These are phyloP conservation scores for Diaporthe velutina DNA, from an alignment of 2,329 filamentous ascomycete genomes.

Conservation along the genomic window DNA sequence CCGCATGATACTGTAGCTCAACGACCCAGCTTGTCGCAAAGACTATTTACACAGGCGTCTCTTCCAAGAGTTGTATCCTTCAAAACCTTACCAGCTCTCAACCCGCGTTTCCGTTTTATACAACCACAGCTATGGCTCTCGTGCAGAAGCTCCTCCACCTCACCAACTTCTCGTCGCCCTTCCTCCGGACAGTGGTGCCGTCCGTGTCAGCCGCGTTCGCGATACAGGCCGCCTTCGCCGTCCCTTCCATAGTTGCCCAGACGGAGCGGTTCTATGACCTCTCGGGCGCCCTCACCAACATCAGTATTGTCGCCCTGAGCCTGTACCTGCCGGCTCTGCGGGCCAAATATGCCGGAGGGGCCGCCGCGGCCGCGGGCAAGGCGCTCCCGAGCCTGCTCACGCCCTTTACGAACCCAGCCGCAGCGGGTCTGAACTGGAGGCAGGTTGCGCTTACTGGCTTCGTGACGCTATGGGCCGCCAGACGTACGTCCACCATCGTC, in stretches of 20 bases:
- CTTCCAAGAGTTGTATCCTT: background rate
- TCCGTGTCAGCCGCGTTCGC: conserved; percentile 72
- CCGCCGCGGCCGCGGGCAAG: conserved; percentile 43
- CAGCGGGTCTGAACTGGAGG: conserved; percentile 70
- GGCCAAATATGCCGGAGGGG: conserved; percentile 61
- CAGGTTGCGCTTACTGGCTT: conserved; percentile 56
- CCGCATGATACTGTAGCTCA: background rate
- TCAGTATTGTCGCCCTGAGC: conserved; percentile 73
- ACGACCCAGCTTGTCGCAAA: background rate
- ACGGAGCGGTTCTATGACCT: conserved; percentile 78
- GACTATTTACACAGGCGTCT: background rate
- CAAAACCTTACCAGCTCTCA: background rate
- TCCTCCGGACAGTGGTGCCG: conserved; percentile 73
- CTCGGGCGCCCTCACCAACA: conserved; percentile 75
- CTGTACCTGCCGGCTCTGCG: conserved; percentile 72
- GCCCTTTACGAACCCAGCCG: conserved; percentile 56
- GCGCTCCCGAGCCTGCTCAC: conserved; percentile 61
- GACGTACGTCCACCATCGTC: conserved; percentile 61
- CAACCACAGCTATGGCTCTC: conserved; percentile 48
- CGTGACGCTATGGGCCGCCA: conserved; percentile 68
- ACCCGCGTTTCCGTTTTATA: no score
- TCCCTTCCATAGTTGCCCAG: conserved; percentile 71
- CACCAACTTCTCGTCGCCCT: conserved; percentile 72
- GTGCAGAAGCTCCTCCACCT: conserved; percentile 65
- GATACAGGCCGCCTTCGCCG: conserved; percentile 71